Base-by-base conservation (phyloP, 495 filamentous ascomycete genomes). In the Hypoxylon fragiforme region DNA sequence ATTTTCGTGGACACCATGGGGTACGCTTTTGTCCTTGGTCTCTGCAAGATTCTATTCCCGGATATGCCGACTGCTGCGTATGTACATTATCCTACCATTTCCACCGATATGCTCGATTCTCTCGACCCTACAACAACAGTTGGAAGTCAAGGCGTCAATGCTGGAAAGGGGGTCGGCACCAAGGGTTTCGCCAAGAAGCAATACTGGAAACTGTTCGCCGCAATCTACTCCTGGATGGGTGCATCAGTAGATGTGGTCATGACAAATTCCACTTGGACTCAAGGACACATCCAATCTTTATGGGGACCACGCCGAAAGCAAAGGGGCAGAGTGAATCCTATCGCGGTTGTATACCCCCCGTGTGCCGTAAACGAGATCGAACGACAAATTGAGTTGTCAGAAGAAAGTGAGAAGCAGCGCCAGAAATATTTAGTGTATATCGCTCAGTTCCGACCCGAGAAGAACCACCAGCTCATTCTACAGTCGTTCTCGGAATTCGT, bases 1-100 rank as follows among this genome's bases (percentile, higher is more conserved):
- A 81, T 97, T 43, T 96, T 96, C 60, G 78, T 98, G 61, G 94
- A 98, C 65, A 98, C 94, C 4, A 96, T 97, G 92, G 94, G 94
- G 58, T 97, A 97, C 68, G 90, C 92, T 15, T 98, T 97, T 68
- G 80, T 88, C 1, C 78, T 96, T 8, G 89, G 88, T 3, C 73
- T 96, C 9, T 85, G 79, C 72, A 95, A 92, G 63, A 79, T 85
- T 37, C 79, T 97, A 15, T 97, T 98, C 71, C 86, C 80, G 1
- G 66, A 73, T 11, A 83, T 97, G 14, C 91, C 95, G 2, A 95
- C 90, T 1, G 90, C 80, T 26, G 94, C 94, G 11, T 98, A 98
- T 64, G 92, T 98, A 1, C 94, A 98, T 70, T 98, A 97, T 66
- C 94, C 94, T 4, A 97, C 94, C 37, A 98, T 98, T 38, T 96